Evolutionary conservation across 495 filamentous ascomycete species (phyloP), one percentile per base, ranked within the genome.

Genomic region (Daldinia concentrica): DNA sequence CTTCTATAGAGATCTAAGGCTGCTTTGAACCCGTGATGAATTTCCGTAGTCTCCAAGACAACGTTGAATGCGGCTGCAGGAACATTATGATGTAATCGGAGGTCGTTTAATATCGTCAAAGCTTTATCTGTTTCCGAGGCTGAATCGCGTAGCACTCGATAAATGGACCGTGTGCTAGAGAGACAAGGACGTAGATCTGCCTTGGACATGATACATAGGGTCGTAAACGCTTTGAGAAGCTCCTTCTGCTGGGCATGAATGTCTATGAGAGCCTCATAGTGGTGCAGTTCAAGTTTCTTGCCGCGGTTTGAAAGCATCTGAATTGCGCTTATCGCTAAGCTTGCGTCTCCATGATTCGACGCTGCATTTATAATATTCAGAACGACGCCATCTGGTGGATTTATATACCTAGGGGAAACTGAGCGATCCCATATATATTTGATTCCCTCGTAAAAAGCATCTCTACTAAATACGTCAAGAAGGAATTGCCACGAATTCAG

Each of bases 251-350:
- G 75, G n/a, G 86, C 77, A 75, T 96, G 91, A 36, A 88, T 83
- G 62, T 91, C 86, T 19, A 94, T 75, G 15, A 97, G 83, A 30
- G 87, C 83, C 77, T 94, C 92, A 79, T 95, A 97, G 74, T 97
- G 92, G 55, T 90, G 84, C 4, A 83, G 69, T 3, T 83, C 78
- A 30, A 92, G 83, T 37, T 82, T 77, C 22, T 85, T 76, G 1
- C 82, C 85, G 14, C 87, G 83, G 4, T 84, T 76, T 0, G 85
- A 85, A 17, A 91, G 83, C 41, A 83, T 74, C 45, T 86, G 85
- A 69, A 93, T 83, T 41, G 88, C 90, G 59, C 86, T 81, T 11
- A 87, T 87, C 11, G 90, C 91, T n/a, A 97, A 82, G 0, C 80
- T 73, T n/a, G 86, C 76, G 74, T 97, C 90, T 32, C 86, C 87